A percentile compares a stretch with the other conserved stretches of the same genome.
These are phyloP conservation scores for Solanum clarkiae DNA, from an alignment of 257 asterid genomes.

Conservation along the genomic window DNA sequence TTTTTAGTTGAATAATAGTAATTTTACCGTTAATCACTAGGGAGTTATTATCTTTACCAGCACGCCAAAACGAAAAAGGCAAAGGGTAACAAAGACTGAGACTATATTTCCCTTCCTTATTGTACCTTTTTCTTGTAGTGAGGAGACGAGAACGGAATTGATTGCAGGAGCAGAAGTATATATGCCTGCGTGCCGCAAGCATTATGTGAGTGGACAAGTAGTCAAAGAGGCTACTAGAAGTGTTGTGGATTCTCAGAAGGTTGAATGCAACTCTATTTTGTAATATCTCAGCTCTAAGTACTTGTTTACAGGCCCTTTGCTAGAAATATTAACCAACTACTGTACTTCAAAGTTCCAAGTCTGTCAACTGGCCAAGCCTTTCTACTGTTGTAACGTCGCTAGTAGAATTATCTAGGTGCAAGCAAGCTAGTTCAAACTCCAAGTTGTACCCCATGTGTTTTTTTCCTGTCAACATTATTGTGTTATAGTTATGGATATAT, in stretches of 20 bases:
- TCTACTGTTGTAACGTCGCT: not conserved
- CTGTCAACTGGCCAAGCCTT: not conserved
- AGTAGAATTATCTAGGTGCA: not conserved
- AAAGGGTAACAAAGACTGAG: no score
- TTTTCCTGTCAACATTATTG: not conserved
- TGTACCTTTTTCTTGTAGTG: not conserved
- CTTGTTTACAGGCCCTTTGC: not conserved
- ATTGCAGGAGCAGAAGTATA: constrained; percentile 88
- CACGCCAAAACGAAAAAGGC: no score
- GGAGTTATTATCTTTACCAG: no score
- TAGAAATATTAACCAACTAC: not conserved
- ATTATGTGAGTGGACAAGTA: constrained; percentile 71
- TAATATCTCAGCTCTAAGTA: not conserved
- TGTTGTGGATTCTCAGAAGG: constrained; percentile 40
- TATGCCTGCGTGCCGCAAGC: constrained; percentile 93
- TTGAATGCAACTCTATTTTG: constrained; percentile 17
- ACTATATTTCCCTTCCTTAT: no score
- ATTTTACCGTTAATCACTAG: no score
- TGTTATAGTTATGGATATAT: not conserved
- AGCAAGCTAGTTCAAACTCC: not conserved
- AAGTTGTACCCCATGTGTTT: not conserved
- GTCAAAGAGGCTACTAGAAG: constrained; percentile 65
- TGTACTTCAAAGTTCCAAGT: not conserved
- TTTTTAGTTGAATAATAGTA: no score
- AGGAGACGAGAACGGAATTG: constrained; percentile 56